Conservation (phyloP, 371 early-diverging fungal genomes). For the Mortierella polycephala region DNA sequence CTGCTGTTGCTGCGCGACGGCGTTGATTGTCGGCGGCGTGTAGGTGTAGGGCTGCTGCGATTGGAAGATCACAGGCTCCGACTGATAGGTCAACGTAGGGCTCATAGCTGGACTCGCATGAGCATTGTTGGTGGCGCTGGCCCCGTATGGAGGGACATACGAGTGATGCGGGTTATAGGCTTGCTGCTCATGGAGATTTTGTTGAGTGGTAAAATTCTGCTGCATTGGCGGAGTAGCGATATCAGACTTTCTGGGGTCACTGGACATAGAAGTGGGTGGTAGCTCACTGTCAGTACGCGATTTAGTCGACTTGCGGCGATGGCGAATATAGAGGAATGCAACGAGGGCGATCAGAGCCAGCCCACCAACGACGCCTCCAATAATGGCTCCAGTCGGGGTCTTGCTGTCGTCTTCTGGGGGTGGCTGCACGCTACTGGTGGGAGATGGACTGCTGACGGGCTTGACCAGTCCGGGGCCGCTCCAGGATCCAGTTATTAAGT, state of each 20-base stretch:
- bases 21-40: constrained; percentile 22
- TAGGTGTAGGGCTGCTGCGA: constrained; percentile 25
- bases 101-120: neutral
- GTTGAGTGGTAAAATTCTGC: constrained; percentile 1
- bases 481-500: constrained; percentile 21
- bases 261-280: neutral
- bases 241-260: constrained; percentile 8
- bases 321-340: constrained; percentile 28
- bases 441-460: too few relatives aligned
- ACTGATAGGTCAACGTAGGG: constrained; percentile 3
- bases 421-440: neutral
- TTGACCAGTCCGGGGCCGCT: constrained; percentile 27
- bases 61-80: constrained; percentile 27
- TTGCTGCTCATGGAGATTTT: neutral
- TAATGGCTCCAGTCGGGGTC: neutral
- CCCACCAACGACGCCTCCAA: constrained; percentile 45
- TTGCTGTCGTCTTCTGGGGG: neutral
- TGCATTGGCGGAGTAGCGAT: neutral
- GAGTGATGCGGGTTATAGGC: constrained; percentile 11
- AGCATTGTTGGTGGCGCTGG: neutral
- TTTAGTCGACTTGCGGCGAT: neutral
- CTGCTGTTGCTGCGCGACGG: constrained; percentile 4
- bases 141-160: neutral
- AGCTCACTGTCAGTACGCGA: too few relatives aligned
- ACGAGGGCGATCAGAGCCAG: constrained; percentile 25